These are phyloP conservation scores for Kwoniella bestiolae DNA, from an alignment of 768 basidiomycete genomes.

Conservation along the genomic window DNA sequence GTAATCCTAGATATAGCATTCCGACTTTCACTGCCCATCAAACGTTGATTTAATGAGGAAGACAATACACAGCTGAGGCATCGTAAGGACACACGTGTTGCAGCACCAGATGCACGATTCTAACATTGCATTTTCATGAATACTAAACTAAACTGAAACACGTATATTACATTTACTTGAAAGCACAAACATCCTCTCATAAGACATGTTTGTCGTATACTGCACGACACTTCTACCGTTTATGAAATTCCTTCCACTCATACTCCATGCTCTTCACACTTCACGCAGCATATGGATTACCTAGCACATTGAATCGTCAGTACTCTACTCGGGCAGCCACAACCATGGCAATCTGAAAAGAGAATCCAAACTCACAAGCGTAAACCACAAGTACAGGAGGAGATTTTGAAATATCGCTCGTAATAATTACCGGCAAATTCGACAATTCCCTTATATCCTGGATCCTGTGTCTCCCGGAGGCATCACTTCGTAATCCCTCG, in stretches of 20 bases:
- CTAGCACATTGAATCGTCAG: background rate
- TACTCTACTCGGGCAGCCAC: background rate
- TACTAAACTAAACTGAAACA: background rate
- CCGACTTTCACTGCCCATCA: too few relatives aligned
- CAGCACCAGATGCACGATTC: too few relatives aligned
- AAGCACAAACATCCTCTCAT: background rate
- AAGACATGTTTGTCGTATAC: background rate
- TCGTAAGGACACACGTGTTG: too few relatives aligned
- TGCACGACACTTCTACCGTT: background rate
- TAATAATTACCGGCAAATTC: conserved; percentile 93
- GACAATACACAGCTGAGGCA: too few relatives aligned
- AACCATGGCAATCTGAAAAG: background rate
- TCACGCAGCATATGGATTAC: conserved; percentile 22
- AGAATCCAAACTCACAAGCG: conserved; percentile 62
- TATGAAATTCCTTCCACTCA: too few relatives aligned
- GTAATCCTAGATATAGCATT: too few relatives aligned
- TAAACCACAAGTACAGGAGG: conserved; percentile 96
- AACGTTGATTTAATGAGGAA: too few relatives aligned
- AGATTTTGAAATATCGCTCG: conserved; percentile 91
- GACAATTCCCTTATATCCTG: conserved; percentile 93
- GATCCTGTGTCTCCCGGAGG: conserved; percentile 81
- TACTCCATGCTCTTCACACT: too few relatives aligned
- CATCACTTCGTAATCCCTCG: conserved; percentile 71
- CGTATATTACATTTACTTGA: background rate
- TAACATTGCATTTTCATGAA: background rate